These are phyloP conservation scores for Solanum dulcamara DNA, from an alignment of 257 asterid genomes.

Conservation along the genomic window DNA sequence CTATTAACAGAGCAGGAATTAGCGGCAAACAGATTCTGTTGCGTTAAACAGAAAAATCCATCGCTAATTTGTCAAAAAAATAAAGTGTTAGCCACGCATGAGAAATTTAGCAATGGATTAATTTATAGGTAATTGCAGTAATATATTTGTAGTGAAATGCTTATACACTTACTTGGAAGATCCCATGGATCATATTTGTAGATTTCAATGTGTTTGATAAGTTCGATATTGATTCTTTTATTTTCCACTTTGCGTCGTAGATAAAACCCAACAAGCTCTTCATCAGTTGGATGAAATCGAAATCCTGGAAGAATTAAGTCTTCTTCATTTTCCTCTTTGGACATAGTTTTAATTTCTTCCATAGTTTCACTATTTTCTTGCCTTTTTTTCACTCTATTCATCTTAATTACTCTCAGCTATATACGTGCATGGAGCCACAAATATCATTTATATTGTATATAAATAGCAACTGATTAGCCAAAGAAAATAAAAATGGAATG, in stretches of 20 bases:
- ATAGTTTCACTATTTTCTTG: neutral
- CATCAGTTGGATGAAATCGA: constrained; percentile 3
- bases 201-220: neutral
- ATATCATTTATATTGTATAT: neutral
- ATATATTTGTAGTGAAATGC: neutral
- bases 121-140: neutral
- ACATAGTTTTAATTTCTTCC: neutral
- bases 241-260: neutral
- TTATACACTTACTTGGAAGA: neutral
- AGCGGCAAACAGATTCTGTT: neutral
- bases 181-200: neutral
- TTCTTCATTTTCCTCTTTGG: neutral
- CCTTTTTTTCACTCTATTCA: neutral
- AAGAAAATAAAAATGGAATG: neutral
- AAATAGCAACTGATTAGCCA: neutral
- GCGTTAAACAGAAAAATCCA: neutral
- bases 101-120: neutral
- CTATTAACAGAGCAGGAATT: neutral
- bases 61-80: neutral
- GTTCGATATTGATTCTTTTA: neutral
- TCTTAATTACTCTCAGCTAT: neutral
- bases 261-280: constrained; percentile 5
- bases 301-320: neutral
- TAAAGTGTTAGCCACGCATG: neutral
- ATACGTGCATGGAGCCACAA: neutral